Conservation (phyloP, 257 asterid species). For the Leonotis leonurus region DNA sequence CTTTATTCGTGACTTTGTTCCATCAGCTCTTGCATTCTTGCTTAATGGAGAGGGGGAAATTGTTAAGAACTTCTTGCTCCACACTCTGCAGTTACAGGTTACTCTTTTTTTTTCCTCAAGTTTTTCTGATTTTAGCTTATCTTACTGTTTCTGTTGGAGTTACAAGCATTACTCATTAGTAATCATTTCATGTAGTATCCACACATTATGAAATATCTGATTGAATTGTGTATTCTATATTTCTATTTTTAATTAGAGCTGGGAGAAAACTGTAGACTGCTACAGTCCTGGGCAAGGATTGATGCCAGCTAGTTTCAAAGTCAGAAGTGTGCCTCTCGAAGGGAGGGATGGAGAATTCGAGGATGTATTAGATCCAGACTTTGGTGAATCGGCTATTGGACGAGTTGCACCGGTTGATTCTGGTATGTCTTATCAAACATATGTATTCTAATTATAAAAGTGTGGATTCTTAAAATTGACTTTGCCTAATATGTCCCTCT, state of each 20-base stretch:
- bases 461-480: background rate
- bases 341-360: constrained; percentile 53
- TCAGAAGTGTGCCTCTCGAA: constrained; percentile 45
- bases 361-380: constrained; percentile 74
- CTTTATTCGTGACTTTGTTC: constrained; percentile 75
- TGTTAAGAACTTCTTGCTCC: constrained; percentile 70
- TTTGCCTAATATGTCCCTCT: no score
- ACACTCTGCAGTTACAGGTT: constrained; percentile 81
- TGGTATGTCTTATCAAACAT: constrained; percentile 30
- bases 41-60: constrained; percentile 73
- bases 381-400: constrained; percentile 83
- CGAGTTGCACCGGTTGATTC: constrained; percentile 92
- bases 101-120: background rate
- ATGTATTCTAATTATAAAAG: background rate
- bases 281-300: constrained; percentile 77
- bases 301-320: constrained; percentile 85
- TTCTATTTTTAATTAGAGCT: constrained; percentile 40
- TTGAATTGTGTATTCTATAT: background rate
- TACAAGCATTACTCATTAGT: background rate
- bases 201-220: background rate
- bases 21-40: constrained; percentile 77
- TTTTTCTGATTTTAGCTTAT: background rate
- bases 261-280: constrained; percentile 84
- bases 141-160: background rate
- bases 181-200: background rate